Percentiles rank a stretch among this genome's conserved stretches.
These are phyloP conservation scores for Dactylonectria estremocensis DNA, from an alignment of 2,329 filamentous ascomycete genomes.

Conservation along the genomic window DNA sequence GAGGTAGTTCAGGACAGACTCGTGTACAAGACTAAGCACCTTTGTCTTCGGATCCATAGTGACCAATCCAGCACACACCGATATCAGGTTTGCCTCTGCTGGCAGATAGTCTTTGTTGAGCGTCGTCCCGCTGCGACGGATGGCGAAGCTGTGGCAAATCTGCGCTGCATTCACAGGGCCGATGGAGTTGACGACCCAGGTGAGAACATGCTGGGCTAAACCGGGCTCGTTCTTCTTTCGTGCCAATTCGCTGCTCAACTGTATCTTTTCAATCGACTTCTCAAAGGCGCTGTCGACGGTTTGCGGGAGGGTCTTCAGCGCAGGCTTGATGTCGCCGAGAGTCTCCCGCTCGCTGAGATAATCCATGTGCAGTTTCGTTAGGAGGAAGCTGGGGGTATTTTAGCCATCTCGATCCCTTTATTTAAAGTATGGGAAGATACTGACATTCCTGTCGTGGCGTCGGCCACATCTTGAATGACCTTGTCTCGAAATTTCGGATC, in stretches of 20 bases:
- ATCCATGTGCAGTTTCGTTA: neutral
- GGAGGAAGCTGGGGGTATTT: neutral
- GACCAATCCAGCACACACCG: neutral
- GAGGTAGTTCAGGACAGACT: neutral
- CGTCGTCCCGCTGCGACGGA: neutral
- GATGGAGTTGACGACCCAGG: neutral
- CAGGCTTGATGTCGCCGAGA: neutral
- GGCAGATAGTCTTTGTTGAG: neutral
- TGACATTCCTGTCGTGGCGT: neutral
- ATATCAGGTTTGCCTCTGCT: neutral
- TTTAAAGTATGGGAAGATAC: neutral
- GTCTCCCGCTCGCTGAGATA: neutral
- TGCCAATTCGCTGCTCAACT: neutral
- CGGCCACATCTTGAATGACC: neutral
- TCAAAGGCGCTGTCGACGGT: neutral
- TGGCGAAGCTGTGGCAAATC: neutral
- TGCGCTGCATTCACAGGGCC: neutral
- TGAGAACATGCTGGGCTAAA: conserved; percentile 1
- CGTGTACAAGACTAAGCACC: neutral
- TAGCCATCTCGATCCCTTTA: neutral
- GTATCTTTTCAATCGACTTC: neutral
- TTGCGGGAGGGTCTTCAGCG: neutral
- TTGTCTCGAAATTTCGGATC: neutral
- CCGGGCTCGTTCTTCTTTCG: neutral
- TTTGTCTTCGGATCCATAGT: conserved; percentile 5